Percentiles rank a stretch among this genome's conserved stretches.
Evolutionary conservation across 768 basidiomycete species (phyloP).

Genomic region (Lactarius hengduanensis): DNA sequence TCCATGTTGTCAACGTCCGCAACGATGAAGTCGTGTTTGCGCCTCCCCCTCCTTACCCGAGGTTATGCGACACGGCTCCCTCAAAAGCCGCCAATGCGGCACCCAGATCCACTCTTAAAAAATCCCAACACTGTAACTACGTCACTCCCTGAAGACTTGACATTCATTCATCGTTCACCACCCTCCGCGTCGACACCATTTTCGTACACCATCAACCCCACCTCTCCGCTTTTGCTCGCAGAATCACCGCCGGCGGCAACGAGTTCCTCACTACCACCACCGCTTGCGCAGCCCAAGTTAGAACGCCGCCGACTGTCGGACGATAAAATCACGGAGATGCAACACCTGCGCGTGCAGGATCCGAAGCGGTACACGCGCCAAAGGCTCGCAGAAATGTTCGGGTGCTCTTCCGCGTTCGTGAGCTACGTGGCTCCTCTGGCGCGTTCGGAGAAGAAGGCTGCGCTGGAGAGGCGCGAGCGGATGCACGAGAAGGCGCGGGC

Average conservation of each 20-base stretch:
- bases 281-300: constrained; percentile 26
- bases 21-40: constrained; percentile 15
- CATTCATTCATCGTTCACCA: constrained; percentile 85
- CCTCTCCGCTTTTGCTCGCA: constrained; percentile 65
- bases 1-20: background rate
- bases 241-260: constrained; percentile 31
- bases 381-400: constrained; percentile 74
- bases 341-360: constrained; percentile 53
- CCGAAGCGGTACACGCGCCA: constrained; percentile 59
- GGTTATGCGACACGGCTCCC: constrained; percentile 27
- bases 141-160: constrained; percentile 46
- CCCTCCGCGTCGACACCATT: constrained; percentile 71
- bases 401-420: constrained; percentile 68
- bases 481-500: constrained; percentile 48
- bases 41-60: constrained; percentile 11
- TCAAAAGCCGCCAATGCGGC: constrained; percentile 29
- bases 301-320: constrained; percentile 46
- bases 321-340: constrained; percentile 55
- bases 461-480: constrained; percentile 45
- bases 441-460: constrained; percentile 46
- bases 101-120: constrained; percentile 25
- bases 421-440: constrained; percentile 61
- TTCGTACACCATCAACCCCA: constrained; percentile 66
- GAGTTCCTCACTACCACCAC: constrained; percentile 32
- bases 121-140: constrained; percentile 19